phyloP scores from a whole-genome alignment of 108 stramenopile species.

The Discostella pseudostelligera region DNA sequence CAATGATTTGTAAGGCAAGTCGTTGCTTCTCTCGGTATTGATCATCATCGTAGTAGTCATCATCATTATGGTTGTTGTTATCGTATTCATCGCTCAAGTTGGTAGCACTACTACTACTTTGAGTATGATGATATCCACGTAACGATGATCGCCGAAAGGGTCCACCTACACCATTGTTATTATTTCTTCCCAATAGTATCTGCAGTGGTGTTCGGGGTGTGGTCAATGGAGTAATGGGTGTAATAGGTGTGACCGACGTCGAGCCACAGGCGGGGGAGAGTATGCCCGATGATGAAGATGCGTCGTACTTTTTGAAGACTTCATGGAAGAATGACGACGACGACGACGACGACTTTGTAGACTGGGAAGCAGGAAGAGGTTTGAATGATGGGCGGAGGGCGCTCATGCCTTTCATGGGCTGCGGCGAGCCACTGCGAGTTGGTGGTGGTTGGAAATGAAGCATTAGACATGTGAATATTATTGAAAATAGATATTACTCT shows the following conservation, averaged over 20 bases:
- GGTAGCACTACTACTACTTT: background rate
- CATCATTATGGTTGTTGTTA: too few species aligned
- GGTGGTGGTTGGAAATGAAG: too few species aligned
- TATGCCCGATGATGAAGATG: background rate
- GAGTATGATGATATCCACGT: too few species aligned
- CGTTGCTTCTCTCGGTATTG: constrained; percentile 29
- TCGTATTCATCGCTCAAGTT: background rate
- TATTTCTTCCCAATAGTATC: background rate
- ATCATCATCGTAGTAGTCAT: constrained; percentile 1
- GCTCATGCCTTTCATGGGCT: too few species aligned
- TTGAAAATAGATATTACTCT: too few species aligned
- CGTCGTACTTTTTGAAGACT: constrained; percentile 14
- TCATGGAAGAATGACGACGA: background rate
- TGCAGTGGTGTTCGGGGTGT: constrained; percentile 23
- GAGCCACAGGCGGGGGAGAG: constrained; percentile 8
- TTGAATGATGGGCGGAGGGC: too few species aligned
- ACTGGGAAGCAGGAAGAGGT: too few species aligned
- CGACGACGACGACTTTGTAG: background rate
- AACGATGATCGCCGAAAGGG: constrained; percentile 5
- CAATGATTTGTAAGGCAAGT: constrained; percentile 31
- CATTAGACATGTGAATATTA: too few species aligned
- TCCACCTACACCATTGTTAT: background rate
- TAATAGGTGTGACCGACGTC: constrained; percentile 13
- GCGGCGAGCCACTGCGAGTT: too few species aligned
- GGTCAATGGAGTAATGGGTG: constrained; percentile 18